Conservation (phyloP, 1,284 basidiomycete species). For the Mrakiaceae sp. region DNA sequence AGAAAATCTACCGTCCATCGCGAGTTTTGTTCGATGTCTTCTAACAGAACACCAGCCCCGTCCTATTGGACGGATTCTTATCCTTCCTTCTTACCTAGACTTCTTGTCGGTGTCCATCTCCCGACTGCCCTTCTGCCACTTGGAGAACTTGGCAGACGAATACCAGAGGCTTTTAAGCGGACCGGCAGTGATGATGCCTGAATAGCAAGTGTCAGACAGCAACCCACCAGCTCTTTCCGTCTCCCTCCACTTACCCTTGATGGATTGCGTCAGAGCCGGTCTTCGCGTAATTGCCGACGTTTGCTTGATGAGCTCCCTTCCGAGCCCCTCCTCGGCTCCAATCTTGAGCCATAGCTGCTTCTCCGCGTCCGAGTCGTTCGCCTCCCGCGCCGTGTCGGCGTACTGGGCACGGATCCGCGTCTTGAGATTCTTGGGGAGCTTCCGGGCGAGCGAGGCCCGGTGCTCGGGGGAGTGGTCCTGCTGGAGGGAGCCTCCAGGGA, state of each 20-base stretch:
- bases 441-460: conserved; percentile 57
- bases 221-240: too few relatives aligned
- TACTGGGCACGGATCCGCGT: conserved; percentile 15
- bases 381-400: conserved; percentile 2
- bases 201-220: too few relatives aligned
- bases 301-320: not conserved
- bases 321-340: conserved; percentile 6
- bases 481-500: conserved; percentile 25
- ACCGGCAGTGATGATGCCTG: conserved; percentile 13
- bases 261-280: conserved; percentile 10
- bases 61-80: too few relatives aligned
- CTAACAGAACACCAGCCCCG: too few relatives aligned
- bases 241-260: conserved; percentile 1
- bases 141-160: conserved; percentile 7
- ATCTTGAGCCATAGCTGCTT: conserved; percentile 12
- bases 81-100: too few relatives aligned
- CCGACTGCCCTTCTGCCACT: conserved; percentile 7
- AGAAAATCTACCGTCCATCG: too few relatives aligned
- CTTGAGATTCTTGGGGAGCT: conserved; percentile 55
- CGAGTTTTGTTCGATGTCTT: too few relatives aligned
- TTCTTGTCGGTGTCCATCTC: not conserved
- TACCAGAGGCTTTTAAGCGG: conserved; percentile 11
- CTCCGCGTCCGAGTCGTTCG: conserved; percentile 1
- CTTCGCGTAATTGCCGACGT: conserved; percentile 14
- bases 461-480: conserved; percentile 60